These are phyloP conservation scores for Puccinia novopanici DNA, from an alignment of 1,284 basidiomycete species.

Conservation along the genomic window DNA sequence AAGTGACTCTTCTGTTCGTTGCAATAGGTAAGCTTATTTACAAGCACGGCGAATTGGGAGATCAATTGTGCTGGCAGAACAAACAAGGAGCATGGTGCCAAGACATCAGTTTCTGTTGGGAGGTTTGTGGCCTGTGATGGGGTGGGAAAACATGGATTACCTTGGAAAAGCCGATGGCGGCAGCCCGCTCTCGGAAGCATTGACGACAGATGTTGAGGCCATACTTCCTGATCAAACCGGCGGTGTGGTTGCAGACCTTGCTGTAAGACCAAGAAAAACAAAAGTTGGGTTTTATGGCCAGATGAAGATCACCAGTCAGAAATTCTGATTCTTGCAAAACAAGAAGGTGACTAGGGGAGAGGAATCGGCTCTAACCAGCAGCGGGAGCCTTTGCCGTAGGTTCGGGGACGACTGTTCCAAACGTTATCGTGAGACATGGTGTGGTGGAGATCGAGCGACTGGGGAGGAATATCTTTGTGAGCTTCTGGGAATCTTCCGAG, in stretches of 20 bases:
- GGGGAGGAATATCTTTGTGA: background rate
- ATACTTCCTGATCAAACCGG: slow-evolving; percentile 78
- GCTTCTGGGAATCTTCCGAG: background rate
- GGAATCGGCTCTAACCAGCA: slow-evolving; percentile 70
- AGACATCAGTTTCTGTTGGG: background rate
- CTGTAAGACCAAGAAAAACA: slow-evolving; percentile 60
- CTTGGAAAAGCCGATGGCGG: slow-evolving; percentile 49
- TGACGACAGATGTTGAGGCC: slow-evolving; percentile 51
- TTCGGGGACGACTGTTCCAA: slow-evolving; percentile 90
- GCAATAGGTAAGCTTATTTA: slow-evolving; percentile 2
- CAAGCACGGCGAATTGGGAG: background rate
- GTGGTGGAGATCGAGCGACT: slow-evolving; percentile 15
- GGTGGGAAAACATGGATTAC: slow-evolving; percentile 14
- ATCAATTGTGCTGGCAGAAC: slow-evolving; percentile 31
- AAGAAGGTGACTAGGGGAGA: background rate
- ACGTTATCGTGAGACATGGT: slow-evolving; percentile 88
- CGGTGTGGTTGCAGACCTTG: slow-evolving; percentile 92
- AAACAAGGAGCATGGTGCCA: background rate
- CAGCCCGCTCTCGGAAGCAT: slow-evolving; percentile 50
- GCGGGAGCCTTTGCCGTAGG: slow-evolving; percentile 90
- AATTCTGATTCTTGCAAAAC: background rate
- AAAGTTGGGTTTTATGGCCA: slow-evolving; percentile 6
- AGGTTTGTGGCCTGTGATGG: background rate
- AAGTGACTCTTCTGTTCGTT: background rate
- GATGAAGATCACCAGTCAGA: background rate